Evolutionary conservation across 805 yeast species (phyloP).

Genomic region (Candida tammaniensis): DNA sequence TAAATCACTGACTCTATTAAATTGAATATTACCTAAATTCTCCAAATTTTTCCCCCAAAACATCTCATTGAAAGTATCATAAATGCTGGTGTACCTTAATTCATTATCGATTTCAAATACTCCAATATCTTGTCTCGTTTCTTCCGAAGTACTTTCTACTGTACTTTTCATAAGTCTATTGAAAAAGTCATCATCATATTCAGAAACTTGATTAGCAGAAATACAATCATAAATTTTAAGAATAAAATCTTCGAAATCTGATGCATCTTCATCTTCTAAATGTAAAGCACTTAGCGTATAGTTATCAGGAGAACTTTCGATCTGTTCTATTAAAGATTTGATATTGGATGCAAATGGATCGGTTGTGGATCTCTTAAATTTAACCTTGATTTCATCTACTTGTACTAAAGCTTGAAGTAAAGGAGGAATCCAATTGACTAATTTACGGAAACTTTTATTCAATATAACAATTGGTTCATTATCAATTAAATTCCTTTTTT

Average conservation of each 20-base stretch:
- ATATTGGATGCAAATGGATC: slow-evolving; percentile 5
- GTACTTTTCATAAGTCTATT: slow-evolving; percentile 20
- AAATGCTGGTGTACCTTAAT: slow-evolving; percentile 21
- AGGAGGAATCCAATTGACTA: slow-evolving; percentile 9
- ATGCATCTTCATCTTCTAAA: slow-evolving; percentile 7
- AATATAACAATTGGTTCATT: slow-evolving; percentile 9
- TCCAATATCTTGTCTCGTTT: slow-evolving; percentile 15
- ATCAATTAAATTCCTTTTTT: slow-evolving; percentile 2
- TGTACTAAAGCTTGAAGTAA: slow-evolving; percentile 8
- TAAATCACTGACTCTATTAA: slow-evolving; percentile 26
- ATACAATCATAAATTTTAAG: slow-evolving; percentile 16
- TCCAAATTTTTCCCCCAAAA: slow-evolving; percentile 36
- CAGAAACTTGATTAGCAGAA: slow-evolving; percentile 2
- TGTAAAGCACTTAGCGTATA: slow-evolving; percentile 9
- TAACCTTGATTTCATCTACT: slow-evolving; percentile 10
- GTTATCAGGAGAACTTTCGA: slow-evolving; percentile 4
- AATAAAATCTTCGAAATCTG: slow-evolving; percentile 21
- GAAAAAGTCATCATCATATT: slow-evolving; percentile 7
- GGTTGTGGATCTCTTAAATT: slow-evolving; percentile 1
- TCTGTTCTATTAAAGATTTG: slow-evolving; percentile 1
- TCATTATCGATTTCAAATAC: slow-evolving; percentile 35
- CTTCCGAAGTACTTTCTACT: slow-evolving; percentile 22
- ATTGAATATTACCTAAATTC: slow-evolving; percentile 25
- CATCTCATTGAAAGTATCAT: slow-evolving; percentile 31
- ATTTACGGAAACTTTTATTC: not conserved